These are phyloP conservation scores for Oryza glumipatula DNA, from an alignment of 176 grass and related monocot species.

Conservation along the genomic window DNA sequence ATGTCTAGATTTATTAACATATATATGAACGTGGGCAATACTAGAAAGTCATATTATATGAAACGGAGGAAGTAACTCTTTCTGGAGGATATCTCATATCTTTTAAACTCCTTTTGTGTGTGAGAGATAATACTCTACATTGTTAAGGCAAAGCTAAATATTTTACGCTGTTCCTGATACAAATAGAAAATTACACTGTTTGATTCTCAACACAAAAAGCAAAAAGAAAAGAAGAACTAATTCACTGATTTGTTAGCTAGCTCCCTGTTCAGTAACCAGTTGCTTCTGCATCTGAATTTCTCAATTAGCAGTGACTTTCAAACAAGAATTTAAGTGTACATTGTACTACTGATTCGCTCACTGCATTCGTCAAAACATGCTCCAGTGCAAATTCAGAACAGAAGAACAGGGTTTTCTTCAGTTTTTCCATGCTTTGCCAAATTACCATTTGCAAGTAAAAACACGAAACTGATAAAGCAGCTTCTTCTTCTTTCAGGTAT, in stretches of 20 bases:
- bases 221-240: background rate
- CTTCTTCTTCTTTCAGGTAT: conserved; percentile 46
- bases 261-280: background rate
- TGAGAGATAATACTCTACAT: background rate
- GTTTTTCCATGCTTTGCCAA: background rate
- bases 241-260: background rate
- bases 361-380: background rate
- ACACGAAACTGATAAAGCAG: background rate
- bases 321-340: background rate
- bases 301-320: background rate
- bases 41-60: too few relatives aligned
- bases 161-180: too few relatives aligned
- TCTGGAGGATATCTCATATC: background rate
- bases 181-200: background rate
- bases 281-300: background rate
- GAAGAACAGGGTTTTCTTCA: background rate
- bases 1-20: too few relatives aligned
- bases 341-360: background rate
- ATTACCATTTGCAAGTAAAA: background rate
- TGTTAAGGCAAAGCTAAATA: background rate
- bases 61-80: background rate
- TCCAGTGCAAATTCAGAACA: background rate
- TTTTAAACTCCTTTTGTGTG: background rate
- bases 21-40: too few relatives aligned
- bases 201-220: background rate